Conservation (phyloP, 148 eudicot species). For the Silene conica region DNA sequence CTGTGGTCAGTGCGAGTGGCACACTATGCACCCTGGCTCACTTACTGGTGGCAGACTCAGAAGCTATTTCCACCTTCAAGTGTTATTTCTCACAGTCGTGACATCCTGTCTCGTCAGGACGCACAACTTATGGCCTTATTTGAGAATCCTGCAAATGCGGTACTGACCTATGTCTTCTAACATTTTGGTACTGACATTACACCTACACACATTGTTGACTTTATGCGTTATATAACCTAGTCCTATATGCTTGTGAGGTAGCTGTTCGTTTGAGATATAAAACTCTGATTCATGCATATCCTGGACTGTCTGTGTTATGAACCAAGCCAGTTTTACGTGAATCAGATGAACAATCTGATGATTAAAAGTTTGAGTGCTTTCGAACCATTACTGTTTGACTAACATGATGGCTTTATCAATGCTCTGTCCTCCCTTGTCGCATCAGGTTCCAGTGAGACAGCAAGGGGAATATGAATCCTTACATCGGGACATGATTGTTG, state of each 20-base stretch:
- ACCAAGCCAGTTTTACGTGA: too few species aligned
- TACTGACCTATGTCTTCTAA: not conserved
- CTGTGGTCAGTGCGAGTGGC: constrained; percentile 49
- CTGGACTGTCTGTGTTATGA: too few species aligned
- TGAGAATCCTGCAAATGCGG: constrained; percentile 12
- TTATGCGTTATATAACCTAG: too few species aligned
- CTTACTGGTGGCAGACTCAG: constrained; percentile 84
- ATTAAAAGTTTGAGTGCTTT: not conserved
- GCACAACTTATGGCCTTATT: constrained; percentile 22
- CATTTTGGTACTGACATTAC: not conserved
- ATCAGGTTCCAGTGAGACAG: constrained; percentile 50
- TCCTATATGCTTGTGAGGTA: not conserved
- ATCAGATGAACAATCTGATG: not conserved
- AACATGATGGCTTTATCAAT: not conserved
- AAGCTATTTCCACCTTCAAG: constrained; percentile 46
- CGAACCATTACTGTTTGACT: not conserved
- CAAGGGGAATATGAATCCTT: constrained; percentile 68
- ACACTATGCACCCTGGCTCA: constrained; percentile 65
- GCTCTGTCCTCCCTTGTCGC: not conserved
- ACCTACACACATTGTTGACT: not conserved
- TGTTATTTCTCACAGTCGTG: constrained; percentile 29
- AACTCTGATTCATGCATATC: not conserved
- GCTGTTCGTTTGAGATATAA: not conserved
- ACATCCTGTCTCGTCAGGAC: constrained; percentile 40
- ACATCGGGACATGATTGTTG: constrained; percentile 58